Conservation (phyloP, 2,329 filamentous ascomycete genomes). For the Sclerotinia spermophila region DNA sequence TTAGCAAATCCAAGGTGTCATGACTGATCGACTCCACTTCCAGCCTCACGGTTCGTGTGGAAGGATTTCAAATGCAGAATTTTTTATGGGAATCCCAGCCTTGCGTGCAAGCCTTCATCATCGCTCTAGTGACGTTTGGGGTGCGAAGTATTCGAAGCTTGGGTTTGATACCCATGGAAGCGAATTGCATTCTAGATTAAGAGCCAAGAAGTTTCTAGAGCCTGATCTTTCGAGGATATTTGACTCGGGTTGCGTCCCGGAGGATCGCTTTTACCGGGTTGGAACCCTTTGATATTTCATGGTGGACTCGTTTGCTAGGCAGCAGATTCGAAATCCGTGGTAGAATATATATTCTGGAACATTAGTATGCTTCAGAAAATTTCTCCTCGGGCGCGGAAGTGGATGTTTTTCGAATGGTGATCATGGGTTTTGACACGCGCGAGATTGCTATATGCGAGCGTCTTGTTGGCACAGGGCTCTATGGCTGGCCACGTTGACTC, state of each 20-base stretch:
- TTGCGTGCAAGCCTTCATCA: background rate
- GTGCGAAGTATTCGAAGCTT: background rate
- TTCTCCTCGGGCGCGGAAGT: background rate
- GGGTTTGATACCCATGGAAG: background rate
- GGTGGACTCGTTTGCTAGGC: slow-evolving; percentile 1
- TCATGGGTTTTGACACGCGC: slow-evolving; percentile 1
- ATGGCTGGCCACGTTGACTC: background rate
- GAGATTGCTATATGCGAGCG: background rate
- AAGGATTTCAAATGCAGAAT: slow-evolving; percentile 6
- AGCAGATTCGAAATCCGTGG: background rate
- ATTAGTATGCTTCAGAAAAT: background rate
- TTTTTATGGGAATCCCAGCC: background rate
- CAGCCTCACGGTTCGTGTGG: background rate
- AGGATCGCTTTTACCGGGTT: background rate
- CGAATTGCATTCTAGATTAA: background rate
- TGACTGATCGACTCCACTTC: slow-evolving; percentile 5
- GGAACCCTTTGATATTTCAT: background rate
- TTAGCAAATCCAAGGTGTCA: background rate
- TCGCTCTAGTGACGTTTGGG: background rate
- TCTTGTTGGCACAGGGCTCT: background rate
- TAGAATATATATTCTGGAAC: background rate
- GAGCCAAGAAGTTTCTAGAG: background rate
- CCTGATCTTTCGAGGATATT: background rate
- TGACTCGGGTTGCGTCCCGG: background rate
- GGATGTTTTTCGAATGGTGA: background rate